Evolutionary conservation across 78 protist genomes (phyloP), one percentile per base, ranked within the genome.

Genomic region (Dictyostelium firmibasis): DNA sequence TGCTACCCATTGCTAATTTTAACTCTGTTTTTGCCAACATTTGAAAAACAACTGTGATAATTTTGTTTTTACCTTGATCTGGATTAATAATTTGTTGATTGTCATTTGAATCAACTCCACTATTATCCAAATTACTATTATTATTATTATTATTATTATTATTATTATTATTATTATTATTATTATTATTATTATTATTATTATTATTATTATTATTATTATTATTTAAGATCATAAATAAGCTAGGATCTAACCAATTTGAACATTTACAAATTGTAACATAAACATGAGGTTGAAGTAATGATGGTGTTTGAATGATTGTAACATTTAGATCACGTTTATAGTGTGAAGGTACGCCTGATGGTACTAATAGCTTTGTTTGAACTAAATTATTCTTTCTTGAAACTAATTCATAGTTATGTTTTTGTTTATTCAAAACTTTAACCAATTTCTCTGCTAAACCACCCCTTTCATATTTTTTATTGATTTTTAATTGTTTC

Each of bases 241-340:
- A 5, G 0, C 11, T 27, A 33, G 79, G 43, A 76, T 76, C 82
- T 38, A 76, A 20, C 82, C 82, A 76, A 76, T 76, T 76, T 23
- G 44, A 20, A 76, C 82, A 76, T 20, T 23, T 7, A 76, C 82
- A 76, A 18, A 38, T 33, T 9, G 35, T 23, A 76, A 76, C 82
- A 76, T 76, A 76, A 38, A 76, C 82, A 76, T 76, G 82, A 35
- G 82, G 82, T 76, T 76, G 82, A 1, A 76, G 41, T 38, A 76
- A 23, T 38, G 82, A 23, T 3, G 82, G 82, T 76, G 10, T 36
- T 76, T 76, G 57, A 18, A 36, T 38, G 47, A 76, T 38, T 35
- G 11, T 18, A 8, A 76, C 18, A 38, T 33, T 18, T 76, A 76
- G 29, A 38, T 76, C 62, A 16, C 82, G 44, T 23, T 76, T 76